These are phyloP conservation scores for Pseudogymnoascus sp. DNA, from an alignment of 2,329 filamentous ascomycete species.

Conservation along the genomic window DNA sequence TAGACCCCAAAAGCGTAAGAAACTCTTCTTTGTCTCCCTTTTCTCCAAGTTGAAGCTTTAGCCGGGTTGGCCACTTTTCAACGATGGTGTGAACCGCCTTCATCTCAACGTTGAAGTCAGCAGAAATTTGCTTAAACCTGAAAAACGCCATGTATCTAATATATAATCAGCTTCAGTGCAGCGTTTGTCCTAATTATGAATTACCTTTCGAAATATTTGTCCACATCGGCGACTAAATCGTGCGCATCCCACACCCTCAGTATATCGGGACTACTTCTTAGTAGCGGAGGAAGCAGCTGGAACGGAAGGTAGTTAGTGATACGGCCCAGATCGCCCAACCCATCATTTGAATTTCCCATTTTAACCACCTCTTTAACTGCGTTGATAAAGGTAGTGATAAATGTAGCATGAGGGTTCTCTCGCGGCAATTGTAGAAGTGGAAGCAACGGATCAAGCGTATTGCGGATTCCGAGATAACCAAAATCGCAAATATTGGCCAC, in stretches of 20 bases:
- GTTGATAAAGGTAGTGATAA: conserved; percentile 34
- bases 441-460: conserved; percentile 23
- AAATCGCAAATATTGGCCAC: conserved; percentile 33
- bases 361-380: conserved; percentile 20
- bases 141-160: not conserved
- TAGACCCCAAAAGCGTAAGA: conserved; percentile 12
- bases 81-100: conserved; percentile 28
- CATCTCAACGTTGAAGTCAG: conserved; percentile 16
- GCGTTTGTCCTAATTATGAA: not conserved
- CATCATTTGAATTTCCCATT: not conserved
- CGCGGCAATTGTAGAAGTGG: conserved; percentile 27
- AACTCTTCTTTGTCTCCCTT: conserved; percentile 26
- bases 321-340: not conserved
- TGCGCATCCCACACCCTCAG: not conserved
- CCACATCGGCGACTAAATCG: conserved; percentile 10
- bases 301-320: conserved; percentile 13
- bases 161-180: not conserved
- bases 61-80: conserved; percentile 26
- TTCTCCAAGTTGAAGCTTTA: conserved; percentile 18
- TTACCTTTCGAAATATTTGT: conserved; percentile 15
- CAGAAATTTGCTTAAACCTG: conserved; percentile 11
- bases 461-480: conserved; percentile 26
- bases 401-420: conserved; percentile 32
- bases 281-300: not conserved
- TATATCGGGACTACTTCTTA: conserved; percentile 3